Conservation (phyloP, 2,329 filamentous ascomycete species). For the Trichoderma guizhouense region DNA sequence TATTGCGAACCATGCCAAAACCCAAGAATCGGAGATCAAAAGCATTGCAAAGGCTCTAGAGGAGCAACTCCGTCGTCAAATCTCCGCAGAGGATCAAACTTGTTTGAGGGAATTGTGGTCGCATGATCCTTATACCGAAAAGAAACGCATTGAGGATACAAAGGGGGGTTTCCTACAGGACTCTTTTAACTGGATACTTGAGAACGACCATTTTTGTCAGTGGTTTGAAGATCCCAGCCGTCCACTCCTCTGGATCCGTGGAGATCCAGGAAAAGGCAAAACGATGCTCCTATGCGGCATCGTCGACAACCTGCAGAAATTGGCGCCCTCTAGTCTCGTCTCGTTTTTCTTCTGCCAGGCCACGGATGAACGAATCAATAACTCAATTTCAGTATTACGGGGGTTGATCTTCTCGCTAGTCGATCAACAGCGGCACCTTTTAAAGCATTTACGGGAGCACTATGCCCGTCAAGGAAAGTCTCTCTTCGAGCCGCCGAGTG, state of each 20-base stretch:
- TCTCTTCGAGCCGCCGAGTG: conserved; percentile 41
- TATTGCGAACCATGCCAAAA: not conserved
- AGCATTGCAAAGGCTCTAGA: not conserved
- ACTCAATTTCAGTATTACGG: conserved; percentile 38
- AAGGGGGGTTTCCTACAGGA: not conserved
- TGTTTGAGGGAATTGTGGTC: not conserved
- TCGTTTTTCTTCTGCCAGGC: conserved; percentile 13
- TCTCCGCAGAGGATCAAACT: not conserved
- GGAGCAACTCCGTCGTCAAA: not conserved
- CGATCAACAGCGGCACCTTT: conserved; percentile 30
- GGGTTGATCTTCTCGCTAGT: conserved; percentile 32
- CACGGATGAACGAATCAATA: conserved; percentile 35
- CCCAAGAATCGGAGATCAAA: not conserved
- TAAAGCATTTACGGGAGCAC: conserved; percentile 32
- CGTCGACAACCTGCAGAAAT: conserved; percentile 22
- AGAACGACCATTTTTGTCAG: not conserved
- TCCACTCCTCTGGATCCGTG: conserved; percentile 37
- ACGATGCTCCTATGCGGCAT: conserved; percentile 42
- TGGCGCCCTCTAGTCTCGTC: not conserved
- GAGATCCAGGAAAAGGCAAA: conserved; percentile 42
- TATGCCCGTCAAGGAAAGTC: conserved; percentile 33
- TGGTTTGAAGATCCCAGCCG: conserved; percentile 15
- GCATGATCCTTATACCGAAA: not conserved
- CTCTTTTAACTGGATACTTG: not conserved
- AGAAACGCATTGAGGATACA: not conserved